Percentiles rank a stretch among this genome's conserved stretches.
These are phyloP conservation scores for Clonostachys byssicola DNA, from an alignment of 2,329 filamentous ascomycete genomes.

Conservation along the genomic window DNA sequence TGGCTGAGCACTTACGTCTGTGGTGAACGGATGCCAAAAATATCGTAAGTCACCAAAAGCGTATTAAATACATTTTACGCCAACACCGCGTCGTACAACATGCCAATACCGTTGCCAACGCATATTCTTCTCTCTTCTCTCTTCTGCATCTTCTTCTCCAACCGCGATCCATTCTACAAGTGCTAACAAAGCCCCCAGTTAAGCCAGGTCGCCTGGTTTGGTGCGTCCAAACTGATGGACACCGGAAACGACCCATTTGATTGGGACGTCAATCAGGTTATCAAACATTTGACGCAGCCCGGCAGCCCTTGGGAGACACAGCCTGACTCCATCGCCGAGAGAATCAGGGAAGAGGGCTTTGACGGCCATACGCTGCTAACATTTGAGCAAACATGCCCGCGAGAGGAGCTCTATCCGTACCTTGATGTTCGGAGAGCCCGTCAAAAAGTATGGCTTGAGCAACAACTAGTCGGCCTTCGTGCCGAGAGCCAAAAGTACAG, in stretches of 20 bases:
- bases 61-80: too few species aligned
- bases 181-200: neutral
- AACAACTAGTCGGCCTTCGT: constrained; percentile 54
- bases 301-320: constrained; percentile 47
- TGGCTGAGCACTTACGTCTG: too few species aligned
- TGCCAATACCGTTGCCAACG: too few species aligned
- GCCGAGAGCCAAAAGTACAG: constrained; percentile 44
- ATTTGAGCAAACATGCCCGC: constrained; percentile 41
- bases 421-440: constrained; percentile 54
- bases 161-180: neutral
- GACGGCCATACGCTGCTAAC: constrained; percentile 62
- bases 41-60: too few species aligned
- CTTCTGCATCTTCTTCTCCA: too few species aligned
- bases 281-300: constrained; percentile 58
- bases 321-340: constrained; percentile 41
- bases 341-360: constrained; percentile 58
- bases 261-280: constrained; percentile 68
- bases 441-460: constrained; percentile 52
- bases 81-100: too few species aligned
- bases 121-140: too few species aligned
- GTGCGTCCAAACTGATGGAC: too few species aligned
- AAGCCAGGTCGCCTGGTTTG: neutral
- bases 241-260: constrained; percentile 54
- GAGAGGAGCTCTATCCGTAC: constrained; percentile 45
- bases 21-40: too few species aligned